Percentiles rank a stretch among this genome's conserved stretches.
These are phyloP conservation scores for Cutaneotrichosporon sp. DNA, from an alignment of 1,284 basidiomycete species.

Conservation along the genomic window DNA sequence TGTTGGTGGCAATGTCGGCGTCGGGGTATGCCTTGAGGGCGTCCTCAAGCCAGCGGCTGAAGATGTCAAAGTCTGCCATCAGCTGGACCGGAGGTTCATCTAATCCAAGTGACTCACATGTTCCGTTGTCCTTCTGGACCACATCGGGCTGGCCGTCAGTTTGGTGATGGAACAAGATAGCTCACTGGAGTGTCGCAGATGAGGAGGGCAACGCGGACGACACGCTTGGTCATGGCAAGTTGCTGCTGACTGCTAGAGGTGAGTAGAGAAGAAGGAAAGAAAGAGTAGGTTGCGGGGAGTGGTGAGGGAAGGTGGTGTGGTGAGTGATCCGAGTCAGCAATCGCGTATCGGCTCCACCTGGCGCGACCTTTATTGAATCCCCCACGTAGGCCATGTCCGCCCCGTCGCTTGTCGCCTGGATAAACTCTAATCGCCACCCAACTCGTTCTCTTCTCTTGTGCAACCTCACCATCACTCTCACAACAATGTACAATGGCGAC, in stretches of 20 bases:
- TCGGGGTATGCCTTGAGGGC: slow-evolving; percentile 45
- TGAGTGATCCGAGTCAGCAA: slow-evolving; percentile 4
- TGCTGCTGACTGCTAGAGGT: background rate
- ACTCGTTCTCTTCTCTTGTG: background rate
- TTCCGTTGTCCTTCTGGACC: slow-evolving; percentile 47
- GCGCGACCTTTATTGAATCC: background rate
- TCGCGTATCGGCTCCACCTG: too few relatives aligned
- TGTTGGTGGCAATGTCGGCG: slow-evolving; percentile 22
- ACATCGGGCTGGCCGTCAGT: slow-evolving; percentile 34
- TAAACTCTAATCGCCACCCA: slow-evolving; percentile 12
- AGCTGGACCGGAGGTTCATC: too few relatives aligned
- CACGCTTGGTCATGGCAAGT: slow-evolving; percentile 29
- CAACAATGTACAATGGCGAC: slow-evolving; percentile 21
- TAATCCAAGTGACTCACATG: slow-evolving; percentile 45
- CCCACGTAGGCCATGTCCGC: background rate
- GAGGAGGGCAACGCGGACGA: slow-evolving; percentile 48
- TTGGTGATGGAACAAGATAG: background rate
- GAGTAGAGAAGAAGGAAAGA: background rate
- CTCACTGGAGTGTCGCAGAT: slow-evolving; percentile 53
- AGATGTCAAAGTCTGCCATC: slow-evolving; percentile 51
- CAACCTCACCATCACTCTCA: background rate
- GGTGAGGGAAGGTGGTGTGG: background rate
- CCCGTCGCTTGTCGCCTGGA: background rate
- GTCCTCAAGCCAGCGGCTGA: slow-evolving; percentile 45
- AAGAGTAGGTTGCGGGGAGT: background rate